phyloP scores from a whole-genome alignment of 2,329 filamentous ascomycete genomes.

The Talaromyces amestolkiae region DNA sequence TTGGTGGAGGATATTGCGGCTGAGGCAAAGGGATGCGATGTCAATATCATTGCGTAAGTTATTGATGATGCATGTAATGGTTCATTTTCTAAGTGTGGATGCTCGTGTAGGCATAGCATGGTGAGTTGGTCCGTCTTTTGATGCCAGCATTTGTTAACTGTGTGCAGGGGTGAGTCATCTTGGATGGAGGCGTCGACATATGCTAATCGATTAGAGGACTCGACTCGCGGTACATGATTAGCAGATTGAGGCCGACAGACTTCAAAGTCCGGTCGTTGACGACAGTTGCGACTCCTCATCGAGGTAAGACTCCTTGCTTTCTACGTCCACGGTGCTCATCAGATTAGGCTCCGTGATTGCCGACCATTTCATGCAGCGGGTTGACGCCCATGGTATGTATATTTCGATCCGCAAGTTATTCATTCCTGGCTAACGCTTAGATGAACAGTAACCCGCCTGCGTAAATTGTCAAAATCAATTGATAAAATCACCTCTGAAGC shows the following conservation, averaged over 20 bases:
- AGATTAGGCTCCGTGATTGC: constrained; percentile 56
- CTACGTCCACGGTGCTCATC: background rate
- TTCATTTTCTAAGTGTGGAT: background rate
- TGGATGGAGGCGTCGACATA: background rate
- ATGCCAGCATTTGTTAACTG: background rate
- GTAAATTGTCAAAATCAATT: constrained; percentile 14
- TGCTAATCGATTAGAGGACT: constrained; percentile 50
- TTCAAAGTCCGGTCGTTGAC: constrained; percentile 74
- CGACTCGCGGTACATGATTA: constrained; percentile 65
- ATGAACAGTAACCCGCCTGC: constrained; percentile 10
- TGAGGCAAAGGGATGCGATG: constrained; percentile 55
- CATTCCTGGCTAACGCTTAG: background rate
- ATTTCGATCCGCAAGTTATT: background rate
- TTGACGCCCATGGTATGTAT: constrained; percentile 48
- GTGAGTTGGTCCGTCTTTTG: constrained; percentile 28
- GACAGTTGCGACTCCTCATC: constrained; percentile 62
- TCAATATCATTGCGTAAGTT: constrained; percentile 64
- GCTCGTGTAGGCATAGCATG: constrained; percentile 46
- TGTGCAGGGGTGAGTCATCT: constrained; percentile 33
- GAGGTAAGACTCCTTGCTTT: constrained; percentile 37
- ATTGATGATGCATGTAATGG: background rate
- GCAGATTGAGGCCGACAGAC: constrained; percentile 55
- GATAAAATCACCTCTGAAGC: constrained; percentile 12
- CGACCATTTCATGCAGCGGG: constrained; percentile 59
- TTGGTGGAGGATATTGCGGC: constrained; percentile 53